These are phyloP conservation scores for Penicillium sp. DNA, from an alignment of 2,329 filamentous ascomycete species.

Conservation along the genomic window DNA sequence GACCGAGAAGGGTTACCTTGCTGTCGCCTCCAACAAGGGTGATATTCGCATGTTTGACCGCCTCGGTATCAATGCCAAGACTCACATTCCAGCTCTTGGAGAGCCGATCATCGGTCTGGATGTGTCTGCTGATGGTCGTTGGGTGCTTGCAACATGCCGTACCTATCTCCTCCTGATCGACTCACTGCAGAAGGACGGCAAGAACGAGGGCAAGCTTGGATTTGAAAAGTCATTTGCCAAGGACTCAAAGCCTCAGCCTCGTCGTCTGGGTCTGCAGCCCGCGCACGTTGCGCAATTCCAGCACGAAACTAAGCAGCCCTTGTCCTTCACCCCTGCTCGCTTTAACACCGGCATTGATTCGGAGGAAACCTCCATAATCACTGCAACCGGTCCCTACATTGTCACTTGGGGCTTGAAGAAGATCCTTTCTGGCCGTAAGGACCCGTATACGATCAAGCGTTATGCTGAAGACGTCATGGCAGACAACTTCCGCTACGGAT, in stretches of 20 bases:
- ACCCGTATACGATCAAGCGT: slow-evolving; percentile 94
- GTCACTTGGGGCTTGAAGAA: slow-evolving; percentile 96
- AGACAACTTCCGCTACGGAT: slow-evolving; percentile 97
- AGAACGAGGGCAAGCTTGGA: slow-evolving; percentile 97
- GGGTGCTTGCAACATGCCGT: slow-evolving; percentile 90
- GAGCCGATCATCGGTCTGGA: slow-evolving; percentile 95
- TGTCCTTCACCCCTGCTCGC: slow-evolving; percentile 86
- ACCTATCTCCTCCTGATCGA: slow-evolving; percentile 96
- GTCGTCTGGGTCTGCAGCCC: slow-evolving; percentile 84
- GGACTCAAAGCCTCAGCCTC: slow-evolving; percentile 89
- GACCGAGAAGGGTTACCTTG: slow-evolving; percentile 95
- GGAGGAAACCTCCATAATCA: slow-evolving; percentile 92
- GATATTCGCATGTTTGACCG: slow-evolving; percentile 97
- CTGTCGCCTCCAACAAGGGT: slow-evolving; percentile 96
- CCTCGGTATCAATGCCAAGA: slow-evolving; percentile 96
- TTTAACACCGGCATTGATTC: slow-evolving; percentile 88
- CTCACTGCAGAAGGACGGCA: slow-evolving; percentile 84
- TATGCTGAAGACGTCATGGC: slow-evolving; percentile 96
- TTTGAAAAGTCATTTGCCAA: slow-evolving; percentile 94
- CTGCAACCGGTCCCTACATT: slow-evolving; percentile 94
- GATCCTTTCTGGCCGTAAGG: slow-evolving; percentile 76
- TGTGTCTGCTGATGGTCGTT: slow-evolving; percentile 92
- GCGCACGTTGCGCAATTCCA: slow-evolving; percentile 96
- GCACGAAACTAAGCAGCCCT: slow-evolving; percentile 85
- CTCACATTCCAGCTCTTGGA: slow-evolving; percentile 90